These are phyloP conservation scores for Chaetomium tenue DNA, from an alignment of 495 filamentous ascomycete genomes.

Conservation along the genomic window DNA sequence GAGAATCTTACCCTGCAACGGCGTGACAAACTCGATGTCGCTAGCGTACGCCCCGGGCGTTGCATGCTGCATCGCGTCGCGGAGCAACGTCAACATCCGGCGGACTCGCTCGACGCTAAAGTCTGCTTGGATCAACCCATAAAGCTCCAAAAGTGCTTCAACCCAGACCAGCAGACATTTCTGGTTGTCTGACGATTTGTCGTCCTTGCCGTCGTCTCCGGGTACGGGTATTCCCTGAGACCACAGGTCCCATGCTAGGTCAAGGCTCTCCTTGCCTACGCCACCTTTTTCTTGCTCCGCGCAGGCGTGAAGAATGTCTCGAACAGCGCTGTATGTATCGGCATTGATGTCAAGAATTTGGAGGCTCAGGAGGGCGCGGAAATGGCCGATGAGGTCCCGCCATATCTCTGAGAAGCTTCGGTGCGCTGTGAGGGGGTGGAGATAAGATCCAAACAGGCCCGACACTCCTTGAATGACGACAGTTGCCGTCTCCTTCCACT, in stretches of 20 bases:
- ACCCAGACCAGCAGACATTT: constrained; percentile 78
- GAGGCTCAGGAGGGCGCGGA: constrained; percentile 59
- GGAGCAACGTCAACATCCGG: constrained; percentile 61
- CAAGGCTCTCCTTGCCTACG: constrained; percentile 57
- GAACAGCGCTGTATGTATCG: constrained; percentile 65
- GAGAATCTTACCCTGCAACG: constrained; percentile 71
- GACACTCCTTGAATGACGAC: constrained; percentile 69
- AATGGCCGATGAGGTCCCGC: constrained; percentile 65
- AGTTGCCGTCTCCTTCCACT: constrained; percentile 76
- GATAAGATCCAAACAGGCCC: constrained; percentile 64
- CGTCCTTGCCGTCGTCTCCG: constrained; percentile 41
- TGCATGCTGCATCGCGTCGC: constrained; percentile 54
- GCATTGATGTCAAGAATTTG: constrained; percentile 66
- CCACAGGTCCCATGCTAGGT: constrained; percentile 73
- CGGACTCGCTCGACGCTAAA: constrained; percentile 60
- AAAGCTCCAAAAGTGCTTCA: constrained; percentile 70
- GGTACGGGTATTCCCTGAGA: constrained; percentile 57
- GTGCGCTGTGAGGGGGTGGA: constrained; percentile 58
- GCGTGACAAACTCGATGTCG: constrained; percentile 81
- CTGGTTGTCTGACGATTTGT: constrained; percentile 62
- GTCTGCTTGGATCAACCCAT: constrained; percentile 68
- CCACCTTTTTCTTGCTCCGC: constrained; percentile 47
- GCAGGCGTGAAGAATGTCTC: constrained; percentile 61
- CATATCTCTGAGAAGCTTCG: constrained; percentile 61
- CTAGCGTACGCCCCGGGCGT: constrained; percentile 72